phyloP scores from a whole-genome alignment of 75 land plant genomes.

The Pinus taeda region DNA sequence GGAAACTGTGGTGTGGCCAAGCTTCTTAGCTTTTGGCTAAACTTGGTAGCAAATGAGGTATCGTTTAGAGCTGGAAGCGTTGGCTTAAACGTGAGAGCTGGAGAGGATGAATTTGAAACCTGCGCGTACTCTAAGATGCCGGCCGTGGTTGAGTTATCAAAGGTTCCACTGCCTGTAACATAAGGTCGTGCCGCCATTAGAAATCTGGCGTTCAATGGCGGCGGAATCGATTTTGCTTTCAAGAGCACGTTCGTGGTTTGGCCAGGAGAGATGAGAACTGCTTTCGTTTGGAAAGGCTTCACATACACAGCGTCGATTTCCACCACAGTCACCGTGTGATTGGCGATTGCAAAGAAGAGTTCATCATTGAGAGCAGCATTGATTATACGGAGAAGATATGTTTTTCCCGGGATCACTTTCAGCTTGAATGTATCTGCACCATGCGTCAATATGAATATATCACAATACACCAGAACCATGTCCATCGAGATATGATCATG shows the following conservation, averaged over 20 bases:
- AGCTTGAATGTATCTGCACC: constrained; percentile 42
- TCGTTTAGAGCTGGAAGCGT: constrained; percentile 52
- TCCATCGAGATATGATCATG: too few relatives aligned
- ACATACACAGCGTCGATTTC: constrained; percentile 45
- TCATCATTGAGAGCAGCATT: constrained; percentile 54
- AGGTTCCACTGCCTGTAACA: constrained; percentile 30
- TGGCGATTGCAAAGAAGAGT: constrained; percentile 52
- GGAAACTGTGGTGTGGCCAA: constrained; percentile 45
- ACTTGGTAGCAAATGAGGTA: constrained; percentile 37
- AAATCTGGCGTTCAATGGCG: constrained; percentile 16
- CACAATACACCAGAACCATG: too few relatives aligned
- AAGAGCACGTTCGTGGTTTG: constrained; percentile 67
- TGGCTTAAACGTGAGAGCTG: neutral
- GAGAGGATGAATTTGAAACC: constrained; percentile 6
- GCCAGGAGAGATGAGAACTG: constrained; percentile 59
- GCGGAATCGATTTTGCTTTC: constrained; percentile 19
- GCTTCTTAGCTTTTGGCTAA: constrained; percentile 34
- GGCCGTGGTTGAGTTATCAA: constrained; percentile 40
- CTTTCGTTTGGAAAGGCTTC: constrained; percentile 44
- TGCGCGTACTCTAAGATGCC: constrained; percentile 31
- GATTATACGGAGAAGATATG: constrained; percentile 43
- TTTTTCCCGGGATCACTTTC: constrained; percentile 38
- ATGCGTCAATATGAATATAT: too few relatives aligned
- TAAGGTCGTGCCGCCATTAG: constrained; percentile 42
- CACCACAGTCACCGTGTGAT: constrained; percentile 34